A percentile compares a stretch with the other conserved stretches of the same genome.
These are phyloP conservation scores for Suillus weaverae DNA, from an alignment of 768 basidiomycete genomes.

Conservation along the genomic window DNA sequence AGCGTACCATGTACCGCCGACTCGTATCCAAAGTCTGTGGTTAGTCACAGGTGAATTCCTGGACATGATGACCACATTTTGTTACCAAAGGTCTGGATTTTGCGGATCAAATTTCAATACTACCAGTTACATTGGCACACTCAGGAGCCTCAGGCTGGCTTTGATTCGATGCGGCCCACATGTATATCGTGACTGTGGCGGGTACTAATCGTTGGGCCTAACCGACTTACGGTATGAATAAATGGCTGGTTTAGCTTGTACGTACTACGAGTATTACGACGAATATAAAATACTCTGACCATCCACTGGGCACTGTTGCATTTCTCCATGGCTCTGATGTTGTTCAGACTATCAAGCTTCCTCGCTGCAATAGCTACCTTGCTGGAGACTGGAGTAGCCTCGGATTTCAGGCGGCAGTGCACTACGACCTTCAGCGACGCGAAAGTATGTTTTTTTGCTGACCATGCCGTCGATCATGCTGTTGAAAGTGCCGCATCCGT, in stretches of 20 bases:
- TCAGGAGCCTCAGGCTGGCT: not conserved
- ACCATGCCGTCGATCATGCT: not conserved
- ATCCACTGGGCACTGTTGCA: too few species aligned
- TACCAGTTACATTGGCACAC: not conserved
- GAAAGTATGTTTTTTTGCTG: constrained; percentile 11
- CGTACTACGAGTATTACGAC: not conserved
- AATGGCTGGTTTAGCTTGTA: not conserved
- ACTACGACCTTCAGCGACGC: constrained; percentile 11
- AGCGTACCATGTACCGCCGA: constrained; percentile 49
- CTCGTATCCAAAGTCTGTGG: constrained; percentile 34
- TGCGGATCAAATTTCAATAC: too few species aligned
- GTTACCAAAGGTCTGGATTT: too few species aligned
- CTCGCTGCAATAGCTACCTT: constrained; percentile 3
- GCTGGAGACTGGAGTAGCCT: constrained; percentile 5
- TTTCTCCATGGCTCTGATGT: not conserved
- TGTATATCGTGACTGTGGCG: too few species aligned
- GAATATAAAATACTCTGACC: not conserved
- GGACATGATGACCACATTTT: too few species aligned
- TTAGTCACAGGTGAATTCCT: constrained; percentile 41
- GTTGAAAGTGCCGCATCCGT: not conserved
- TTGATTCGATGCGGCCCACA: not conserved
- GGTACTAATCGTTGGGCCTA: not conserved
- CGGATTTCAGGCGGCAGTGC: constrained; percentile 10
- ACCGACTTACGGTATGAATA: not conserved
- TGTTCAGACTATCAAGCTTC: not conserved